Percentiles rank a stretch among this genome's conserved stretches.
Conservation (phyloP, 2,329 filamentous ascomycete genomes). For the Verticillium isaacii region DNA sequence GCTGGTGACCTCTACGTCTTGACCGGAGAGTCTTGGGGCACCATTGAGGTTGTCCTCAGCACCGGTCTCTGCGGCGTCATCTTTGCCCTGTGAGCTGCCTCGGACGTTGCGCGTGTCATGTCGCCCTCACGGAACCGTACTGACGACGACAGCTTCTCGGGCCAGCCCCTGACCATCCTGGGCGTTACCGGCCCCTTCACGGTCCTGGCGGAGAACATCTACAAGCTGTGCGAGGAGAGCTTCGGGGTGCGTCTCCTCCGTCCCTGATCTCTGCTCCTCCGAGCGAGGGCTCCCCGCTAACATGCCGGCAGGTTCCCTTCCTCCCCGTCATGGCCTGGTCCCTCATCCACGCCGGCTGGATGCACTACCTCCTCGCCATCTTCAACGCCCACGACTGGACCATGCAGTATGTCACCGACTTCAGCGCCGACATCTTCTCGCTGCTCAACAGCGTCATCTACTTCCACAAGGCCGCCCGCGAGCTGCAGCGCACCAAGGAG, state of each 20-base stretch:
- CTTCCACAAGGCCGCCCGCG: constrained; percentile 63
- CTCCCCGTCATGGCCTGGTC: constrained; percentile 66
- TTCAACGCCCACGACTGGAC: constrained; percentile 68
- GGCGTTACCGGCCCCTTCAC: constrained; percentile 64
- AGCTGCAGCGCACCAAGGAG: constrained; percentile 54
- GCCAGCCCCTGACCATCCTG: constrained; percentile 60
- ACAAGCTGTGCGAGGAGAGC: constrained; percentile 47
- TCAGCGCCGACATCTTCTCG: constrained; percentile 63
- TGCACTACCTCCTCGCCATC: constrained; percentile 59
- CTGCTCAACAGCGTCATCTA: constrained; percentile 65
- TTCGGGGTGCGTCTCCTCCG: constrained; percentile 40
- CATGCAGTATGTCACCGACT: constrained; percentile 65
- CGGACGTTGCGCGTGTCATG: not conserved
- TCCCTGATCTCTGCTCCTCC: not conserved
- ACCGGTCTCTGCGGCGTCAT: constrained; percentile 60
- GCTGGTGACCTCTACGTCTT: constrained; percentile 59
- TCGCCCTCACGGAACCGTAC: not conserved
- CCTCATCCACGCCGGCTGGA: constrained; percentile 60
- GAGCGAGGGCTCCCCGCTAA: constrained; percentile 21
- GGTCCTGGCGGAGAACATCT: constrained; percentile 63
- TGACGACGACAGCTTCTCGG: constrained; percentile 35
- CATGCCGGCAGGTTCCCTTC: constrained; percentile 37
- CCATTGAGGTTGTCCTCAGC: constrained; percentile 63
- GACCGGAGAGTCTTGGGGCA: constrained; percentile 60
- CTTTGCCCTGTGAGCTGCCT: constrained; percentile 49